Evolutionary conservation across 257 asterid species (phyloP).

Genomic region (Oldenlandia corymbosa): DNA sequence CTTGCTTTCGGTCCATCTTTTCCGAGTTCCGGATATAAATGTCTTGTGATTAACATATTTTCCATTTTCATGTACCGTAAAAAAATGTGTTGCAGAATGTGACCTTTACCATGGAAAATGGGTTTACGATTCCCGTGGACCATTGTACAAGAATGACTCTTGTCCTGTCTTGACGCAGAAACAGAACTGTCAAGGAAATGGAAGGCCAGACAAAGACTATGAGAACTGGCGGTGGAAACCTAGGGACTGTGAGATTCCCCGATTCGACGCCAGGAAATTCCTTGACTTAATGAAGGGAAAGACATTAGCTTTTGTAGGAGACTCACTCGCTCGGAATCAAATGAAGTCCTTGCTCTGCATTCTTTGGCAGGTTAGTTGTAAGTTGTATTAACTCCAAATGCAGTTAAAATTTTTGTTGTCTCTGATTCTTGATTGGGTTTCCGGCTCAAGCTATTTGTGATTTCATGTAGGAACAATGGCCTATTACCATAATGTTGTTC

Average conservation of each 20-base stretch:
- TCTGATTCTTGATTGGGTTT: no score
- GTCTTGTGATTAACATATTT: no score
- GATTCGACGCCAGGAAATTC: conserved; percentile 65
- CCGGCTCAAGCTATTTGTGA: no score
- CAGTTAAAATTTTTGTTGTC: no score
- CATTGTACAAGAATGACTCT: conserved; percentile 71
- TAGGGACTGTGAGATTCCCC: conserved; percentile 65
- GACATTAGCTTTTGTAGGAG: conserved; percentile 91
- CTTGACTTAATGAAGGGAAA: conserved; percentile 89
- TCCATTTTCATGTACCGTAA: no score
- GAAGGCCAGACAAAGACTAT: conserved; percentile 90
- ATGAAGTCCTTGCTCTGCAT: conserved; percentile 92
- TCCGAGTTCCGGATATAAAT: no score
- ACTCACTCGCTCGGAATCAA: conserved; percentile 97
- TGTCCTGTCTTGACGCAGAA: conserved; percentile 87
- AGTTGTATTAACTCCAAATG: background rate
- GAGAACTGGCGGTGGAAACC: conserved; percentile 98
- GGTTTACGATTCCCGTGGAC: conserved; percentile 62
- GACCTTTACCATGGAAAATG: conserved; percentile 81
- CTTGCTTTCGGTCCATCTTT: no score
- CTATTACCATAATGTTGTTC: background rate
- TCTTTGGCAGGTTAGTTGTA: conserved; percentile 91
- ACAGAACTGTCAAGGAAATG: conserved; percentile 97
- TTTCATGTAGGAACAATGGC: background rate
- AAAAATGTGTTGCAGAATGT: no score